These are phyloP conservation scores for Nicotiana tomentosiformis DNA, from an alignment of 257 asterid species.

Conservation along the genomic window DNA sequence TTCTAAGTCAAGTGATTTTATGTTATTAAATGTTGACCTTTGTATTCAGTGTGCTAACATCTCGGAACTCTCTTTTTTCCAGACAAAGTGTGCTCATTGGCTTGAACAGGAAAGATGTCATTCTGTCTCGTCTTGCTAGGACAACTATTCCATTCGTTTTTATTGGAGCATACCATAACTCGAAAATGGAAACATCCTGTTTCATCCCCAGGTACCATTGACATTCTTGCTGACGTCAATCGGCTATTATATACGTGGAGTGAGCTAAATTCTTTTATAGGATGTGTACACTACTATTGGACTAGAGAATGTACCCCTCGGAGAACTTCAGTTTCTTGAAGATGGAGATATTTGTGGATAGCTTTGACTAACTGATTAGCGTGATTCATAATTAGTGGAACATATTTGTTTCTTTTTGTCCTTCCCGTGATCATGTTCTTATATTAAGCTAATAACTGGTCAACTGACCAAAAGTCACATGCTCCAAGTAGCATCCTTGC, in stretches of 20 bases:
- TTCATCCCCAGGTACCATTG: background rate
- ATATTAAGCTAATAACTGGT: too few relatives aligned
- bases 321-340: background rate
- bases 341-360: background rate
- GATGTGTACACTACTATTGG: constrained; percentile 1
- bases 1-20: background rate
- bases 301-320: background rate
- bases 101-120: constrained; percentile 25
- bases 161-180: background rate
- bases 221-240: constrained; percentile 1
- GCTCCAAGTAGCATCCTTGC: too few relatives aligned
- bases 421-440: background rate
- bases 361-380: background rate
- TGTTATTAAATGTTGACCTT: background rate
- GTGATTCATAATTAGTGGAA: background rate
- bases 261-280: background rate
- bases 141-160: background rate
- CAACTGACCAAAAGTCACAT: too few relatives aligned
- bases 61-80: constrained; percentile 15
- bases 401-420: background rate
- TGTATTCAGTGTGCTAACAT: background rate
- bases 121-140: background rate
- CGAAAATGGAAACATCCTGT: background rate
- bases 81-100: constrained; percentile 73
- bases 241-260: background rate